Conservation (phyloP, 208 protist species). For the Trypanosoma melophagium region DNA sequence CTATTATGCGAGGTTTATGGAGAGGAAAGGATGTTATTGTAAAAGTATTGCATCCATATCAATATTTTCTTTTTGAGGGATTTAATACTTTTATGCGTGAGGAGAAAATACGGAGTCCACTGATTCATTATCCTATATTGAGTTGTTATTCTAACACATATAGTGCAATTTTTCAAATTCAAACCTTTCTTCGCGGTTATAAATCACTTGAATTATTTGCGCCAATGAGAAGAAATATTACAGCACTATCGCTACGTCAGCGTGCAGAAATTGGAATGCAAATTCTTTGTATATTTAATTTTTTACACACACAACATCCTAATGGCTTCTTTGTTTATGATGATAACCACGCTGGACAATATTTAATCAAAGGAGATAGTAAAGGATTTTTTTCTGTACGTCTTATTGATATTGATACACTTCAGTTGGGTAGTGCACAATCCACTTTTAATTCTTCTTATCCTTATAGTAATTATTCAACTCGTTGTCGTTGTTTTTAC, state of each 20-base stretch:
- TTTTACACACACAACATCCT: conserved; percentile 19
- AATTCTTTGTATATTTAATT: conserved; percentile 21
- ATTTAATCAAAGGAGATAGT: conserved; percentile 5
- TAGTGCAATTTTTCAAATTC: conserved; percentile 25
- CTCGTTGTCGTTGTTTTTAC: conserved; percentile 22
- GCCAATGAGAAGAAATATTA: too few relatives aligned
- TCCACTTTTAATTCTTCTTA: neutral
- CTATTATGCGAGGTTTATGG: conserved; percentile 5
- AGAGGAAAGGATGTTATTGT: conserved; percentile 9
- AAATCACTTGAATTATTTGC: conserved; percentile 1
- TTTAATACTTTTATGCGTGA: conserved; percentile 16
- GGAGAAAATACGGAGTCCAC: neutral
- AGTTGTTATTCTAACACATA: conserved; percentile 21
- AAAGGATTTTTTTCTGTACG: conserved; percentile 5
- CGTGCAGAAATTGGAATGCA: conserved; percentile 22
- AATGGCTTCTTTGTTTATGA: conserved; percentile 19
- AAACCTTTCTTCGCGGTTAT: conserved; percentile 6
- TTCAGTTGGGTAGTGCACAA: conserved; percentile 2
- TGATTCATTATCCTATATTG: conserved; percentile 25
- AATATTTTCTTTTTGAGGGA: conserved; percentile 22
- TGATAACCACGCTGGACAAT: conserved; percentile 23
- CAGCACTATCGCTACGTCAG: neutral
- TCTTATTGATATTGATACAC: conserved; percentile 30
- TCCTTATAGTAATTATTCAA: conserved; percentile 15
- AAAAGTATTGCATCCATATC: conserved; percentile 15